These are phyloP conservation scores for Rhododendron molle DNA, from an alignment of 148 eudicot species.

Conservation along the genomic window DNA sequence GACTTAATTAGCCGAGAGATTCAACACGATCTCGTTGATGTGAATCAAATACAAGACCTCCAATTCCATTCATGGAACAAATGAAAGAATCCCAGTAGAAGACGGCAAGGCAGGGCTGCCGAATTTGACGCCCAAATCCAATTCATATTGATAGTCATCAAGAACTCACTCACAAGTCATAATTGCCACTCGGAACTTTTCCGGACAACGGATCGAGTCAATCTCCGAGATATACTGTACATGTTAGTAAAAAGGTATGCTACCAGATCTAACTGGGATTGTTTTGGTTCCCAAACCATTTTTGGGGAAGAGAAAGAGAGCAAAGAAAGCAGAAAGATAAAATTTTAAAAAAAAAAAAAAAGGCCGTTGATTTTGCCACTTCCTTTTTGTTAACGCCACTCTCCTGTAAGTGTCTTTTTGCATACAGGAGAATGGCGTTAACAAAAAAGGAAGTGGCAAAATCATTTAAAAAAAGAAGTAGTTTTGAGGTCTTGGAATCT, in stretches of 20 bases:
- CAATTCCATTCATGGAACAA: background rate
- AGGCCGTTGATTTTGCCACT: too few species aligned
- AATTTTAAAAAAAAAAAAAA: background rate
- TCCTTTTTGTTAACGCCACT: too few species aligned
- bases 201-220: slow-evolving; percentile 18
- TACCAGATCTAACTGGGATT: slow-evolving; percentile 31
- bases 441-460: too few species aligned
- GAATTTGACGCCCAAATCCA: too few species aligned
- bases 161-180: background rate
- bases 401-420: too few species aligned
- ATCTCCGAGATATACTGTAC: slow-evolving; percentile 17
- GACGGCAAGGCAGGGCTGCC: too few species aligned
- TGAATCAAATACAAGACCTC: background rate
- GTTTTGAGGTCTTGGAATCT: slow-evolving; percentile 6
- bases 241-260: slow-evolving; percentile 37
- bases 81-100: too few species aligned
- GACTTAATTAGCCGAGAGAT: too few species aligned
- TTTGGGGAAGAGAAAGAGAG: background rate
- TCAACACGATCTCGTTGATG: background rate
- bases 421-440: too few species aligned
- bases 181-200: slow-evolving; percentile 10
- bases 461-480: too few species aligned
- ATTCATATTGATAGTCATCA: slow-evolving; percentile 5
- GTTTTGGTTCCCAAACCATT: slow-evolving; percentile 17
- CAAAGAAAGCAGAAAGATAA: background rate